Evolutionary conservation across 2,329 filamentous ascomycete species (phyloP), one percentile per base, ranked within the genome.

Genomic region (Clarireedia sp.): DNA sequence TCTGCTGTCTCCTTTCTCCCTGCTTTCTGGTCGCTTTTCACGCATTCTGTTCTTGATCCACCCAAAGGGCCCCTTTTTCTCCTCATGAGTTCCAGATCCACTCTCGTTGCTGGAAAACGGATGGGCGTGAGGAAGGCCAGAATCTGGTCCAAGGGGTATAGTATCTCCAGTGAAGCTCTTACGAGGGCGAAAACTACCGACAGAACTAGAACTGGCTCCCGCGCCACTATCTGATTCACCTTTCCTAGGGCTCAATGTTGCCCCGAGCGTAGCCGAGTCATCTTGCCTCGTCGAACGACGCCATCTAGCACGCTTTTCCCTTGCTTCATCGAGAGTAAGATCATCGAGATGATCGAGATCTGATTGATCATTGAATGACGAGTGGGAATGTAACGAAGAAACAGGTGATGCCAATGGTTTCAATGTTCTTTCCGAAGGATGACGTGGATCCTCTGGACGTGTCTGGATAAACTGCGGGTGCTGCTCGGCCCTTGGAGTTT

Each of bases 281-380:
- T 84, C 83, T 36, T 85, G 80, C 58, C 79, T 83, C 54, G 78
- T 78, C 19, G 84, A 84, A 17, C 89, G 86, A 51, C 90, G 77
- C 74, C 90, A 89, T 74, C 80, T 81, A 26, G 86, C 82, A 56
- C 79, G 82, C 65, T 85, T 87, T 70, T 84, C 87, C 52, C 87
- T 83, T 51, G 54, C 41, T 52, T 87, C 83, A 14, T 81, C 75
- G 19, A 69, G 65, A 36, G 62, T 59, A 0, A 70, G 63, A 33
- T 90, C 87, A 26, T 90, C 88, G 9, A 78, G 70, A 58, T 87
- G 83, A 59, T 95, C 90, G 29, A 84, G 68, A 66, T 96, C 90
- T 0, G 90, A 95, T 21, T 85, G 82, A 62, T 95, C 90, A 23
- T 92, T 94, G 60, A 83, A 82, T 2, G 80, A 83, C 0, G 80